Evolutionary conservation across 2,329 filamentous ascomycete genomes (phyloP), one percentile per base, ranked within the genome.

Genomic region (Ophiostoma piceae): DNA sequence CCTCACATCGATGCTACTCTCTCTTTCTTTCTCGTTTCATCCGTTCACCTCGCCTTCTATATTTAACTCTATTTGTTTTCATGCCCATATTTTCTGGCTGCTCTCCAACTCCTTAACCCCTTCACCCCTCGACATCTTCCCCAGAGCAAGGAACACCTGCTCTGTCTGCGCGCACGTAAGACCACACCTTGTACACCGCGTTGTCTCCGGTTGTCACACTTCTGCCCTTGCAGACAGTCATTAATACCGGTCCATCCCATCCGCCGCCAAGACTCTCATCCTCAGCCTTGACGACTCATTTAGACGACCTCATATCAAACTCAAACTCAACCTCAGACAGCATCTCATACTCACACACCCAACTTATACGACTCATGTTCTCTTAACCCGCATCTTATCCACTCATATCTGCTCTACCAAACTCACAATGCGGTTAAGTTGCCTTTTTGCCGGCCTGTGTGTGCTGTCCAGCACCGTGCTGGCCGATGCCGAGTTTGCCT

Each of bases 401-500:
- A 32, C 11, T 32, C 57, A 29, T 5, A 4, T 62, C 26, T 62
- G 12, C 62, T 22, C 62, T 19, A 29, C 37, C 64, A 41, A 11
- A 66, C 47, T 26, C 19, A 37, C 5, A 11, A 68, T 60, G 67
- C 47, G 51, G 12, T 32, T 29, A 7, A 16, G 47, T 12, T 26
- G 32, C 19, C 39, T 66, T 2, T 39, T 66, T 3, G 65, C 65
- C 65, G 19, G 65, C 39, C 26, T 66, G n/a, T 67, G 69, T 41
- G 69, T 71, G 5, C 70, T 12, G 43, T 71, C n/a, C 69, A 22
- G 71, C 64, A 64, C 71, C 16, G 66, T 51, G 62, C 26, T 72
- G 26, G 68, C 71, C 19, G 72, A 74, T 62, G 73, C 74, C 26
- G 72, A 75, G 1, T 74, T 74, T 62, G 32, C 66, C 0, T 72